These are phyloP conservation scores for Elsinoe necatrix DNA, from an alignment of 2,329 filamentous ascomycete species.

Conservation along the genomic window DNA sequence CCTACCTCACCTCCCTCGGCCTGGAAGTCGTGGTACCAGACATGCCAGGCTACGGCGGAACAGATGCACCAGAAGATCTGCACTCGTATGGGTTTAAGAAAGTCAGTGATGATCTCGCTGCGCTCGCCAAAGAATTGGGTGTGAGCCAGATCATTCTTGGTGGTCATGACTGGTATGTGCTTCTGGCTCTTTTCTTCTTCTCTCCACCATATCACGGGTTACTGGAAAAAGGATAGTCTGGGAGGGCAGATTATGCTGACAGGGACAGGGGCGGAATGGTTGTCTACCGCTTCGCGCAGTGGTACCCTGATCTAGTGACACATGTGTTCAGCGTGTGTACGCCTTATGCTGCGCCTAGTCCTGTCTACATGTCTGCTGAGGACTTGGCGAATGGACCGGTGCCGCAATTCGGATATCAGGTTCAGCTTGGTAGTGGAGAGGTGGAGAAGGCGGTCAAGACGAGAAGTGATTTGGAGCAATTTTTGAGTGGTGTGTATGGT, in stretches of 20 bases:
- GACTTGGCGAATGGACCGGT: constrained; percentile 49
- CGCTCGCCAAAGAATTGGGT: constrained; percentile 54
- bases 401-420: constrained; percentile 73
- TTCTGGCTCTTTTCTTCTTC: background rate
- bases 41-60: constrained; percentile 77
- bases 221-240: background rate
- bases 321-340: constrained; percentile 76
- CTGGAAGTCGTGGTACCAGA: constrained; percentile 77
- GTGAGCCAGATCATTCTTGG: constrained; percentile 63
- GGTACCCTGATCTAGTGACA: constrained; percentile 62
- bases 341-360: constrained; percentile 45
- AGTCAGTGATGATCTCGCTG: constrained; percentile 65
- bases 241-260: background rate
- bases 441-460: constrained; percentile 31
- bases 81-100: constrained; percentile 42
- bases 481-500: constrained; percentile 65
- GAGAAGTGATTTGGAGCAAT: constrained; percentile 53
- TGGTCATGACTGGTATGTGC: constrained; percentile 69
- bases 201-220: no score
- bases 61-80: constrained; percentile 29
- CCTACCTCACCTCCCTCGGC: constrained; percentile 60
- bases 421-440: constrained; percentile 64
- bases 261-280: constrained; percentile 59
- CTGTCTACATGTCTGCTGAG: constrained; percentile 44
- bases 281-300: constrained; percentile 65